These are phyloP conservation scores for Favolaschia claudopus DNA, from an alignment of 768 basidiomycete genomes.

Conservation along the genomic window DNA sequence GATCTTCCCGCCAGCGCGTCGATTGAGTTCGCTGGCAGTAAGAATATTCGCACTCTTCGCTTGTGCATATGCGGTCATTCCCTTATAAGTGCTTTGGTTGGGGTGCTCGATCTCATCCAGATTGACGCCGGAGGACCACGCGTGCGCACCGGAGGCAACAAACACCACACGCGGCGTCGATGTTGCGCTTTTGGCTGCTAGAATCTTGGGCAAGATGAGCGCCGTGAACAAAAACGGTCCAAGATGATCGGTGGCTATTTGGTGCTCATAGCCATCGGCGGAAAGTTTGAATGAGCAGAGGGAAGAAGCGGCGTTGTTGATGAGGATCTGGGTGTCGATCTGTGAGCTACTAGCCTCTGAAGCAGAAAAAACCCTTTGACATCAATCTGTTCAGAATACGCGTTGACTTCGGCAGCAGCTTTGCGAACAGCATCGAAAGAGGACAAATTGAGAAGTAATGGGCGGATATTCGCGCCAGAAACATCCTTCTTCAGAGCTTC, in stretches of 20 bases:
- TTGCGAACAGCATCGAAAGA: conserved; percentile 14
- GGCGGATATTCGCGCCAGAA: conserved; percentile 18
- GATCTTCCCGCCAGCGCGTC: conserved; percentile 11
- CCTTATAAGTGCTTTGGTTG: conserved; percentile 6
- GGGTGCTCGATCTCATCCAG: conserved; percentile 11
- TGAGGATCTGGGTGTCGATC: conserved; percentile 9
- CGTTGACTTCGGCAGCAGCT: conserved; percentile 26
- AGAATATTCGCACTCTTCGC: conserved; percentile 21
- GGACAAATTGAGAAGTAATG: conserved; percentile 17
- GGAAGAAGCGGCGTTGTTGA: conserved; percentile 20
- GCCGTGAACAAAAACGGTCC: conserved; percentile 24
- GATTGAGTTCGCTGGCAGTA: conserved; percentile 10
- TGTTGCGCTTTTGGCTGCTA: not conserved
- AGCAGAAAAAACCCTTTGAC: not conserved
- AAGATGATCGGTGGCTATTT: conserved; percentile 18
- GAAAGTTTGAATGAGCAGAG: conserved; percentile 8
- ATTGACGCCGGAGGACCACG: conserved; percentile 7
- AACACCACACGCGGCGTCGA: conserved; percentile 19
- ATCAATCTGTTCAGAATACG: conserved; percentile 16
- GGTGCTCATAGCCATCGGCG: conserved; percentile 9
- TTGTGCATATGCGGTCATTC: conserved; percentile 5
- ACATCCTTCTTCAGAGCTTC: conserved; percentile 8
- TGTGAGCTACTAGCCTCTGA: too few species aligned
- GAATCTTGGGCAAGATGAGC: conserved; percentile 14
- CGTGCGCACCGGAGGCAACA: conserved; percentile 15